These are phyloP conservation scores for Sporothrix pallida DNA, from an alignment of 2,329 filamentous ascomycete species.

Conservation along the genomic window DNA sequence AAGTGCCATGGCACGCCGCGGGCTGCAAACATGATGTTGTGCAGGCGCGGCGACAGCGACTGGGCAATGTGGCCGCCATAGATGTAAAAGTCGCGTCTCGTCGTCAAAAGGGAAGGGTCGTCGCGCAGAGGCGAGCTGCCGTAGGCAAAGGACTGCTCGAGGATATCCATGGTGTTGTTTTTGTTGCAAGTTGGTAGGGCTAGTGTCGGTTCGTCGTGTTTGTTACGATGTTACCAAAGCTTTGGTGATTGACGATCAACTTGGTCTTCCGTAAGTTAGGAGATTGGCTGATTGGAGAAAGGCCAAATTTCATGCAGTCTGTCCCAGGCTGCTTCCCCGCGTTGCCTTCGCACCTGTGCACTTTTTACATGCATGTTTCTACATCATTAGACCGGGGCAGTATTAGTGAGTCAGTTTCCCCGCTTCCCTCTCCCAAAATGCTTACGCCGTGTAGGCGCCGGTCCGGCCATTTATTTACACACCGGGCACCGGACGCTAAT, in stretches of 20 bases:
- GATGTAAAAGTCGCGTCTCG: neutral
- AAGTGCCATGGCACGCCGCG: conserved; percentile 2
- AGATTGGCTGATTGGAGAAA: neutral
- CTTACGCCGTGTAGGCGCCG: neutral
- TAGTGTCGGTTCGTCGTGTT: neutral
- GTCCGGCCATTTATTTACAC: neutral
- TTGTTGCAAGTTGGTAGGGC: neutral
- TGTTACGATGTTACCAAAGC: neutral
- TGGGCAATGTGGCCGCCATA: conserved; percentile 19
- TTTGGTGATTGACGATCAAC: too few species aligned
- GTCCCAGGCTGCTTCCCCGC: neutral
- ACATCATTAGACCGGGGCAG: neutral
- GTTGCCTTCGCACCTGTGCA: neutral
- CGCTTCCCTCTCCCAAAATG: neutral
- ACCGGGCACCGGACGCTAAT: neutral
- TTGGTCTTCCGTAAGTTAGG: neutral
- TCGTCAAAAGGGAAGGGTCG: neutral
- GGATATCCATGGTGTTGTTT: neutral
- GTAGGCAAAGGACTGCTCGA: conserved; percentile 12
- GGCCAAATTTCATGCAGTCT: neutral
- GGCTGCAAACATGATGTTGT: conserved; percentile 17
- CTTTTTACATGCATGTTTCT: neutral
- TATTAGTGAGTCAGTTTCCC: neutral
- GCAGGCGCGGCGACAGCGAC: conserved; percentile 19
- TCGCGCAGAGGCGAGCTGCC: conserved; percentile 19